These are phyloP conservation scores for Saposhnikovia divaricata DNA, from an alignment of 129 eudicot species.

Conservation along the genomic window DNA sequence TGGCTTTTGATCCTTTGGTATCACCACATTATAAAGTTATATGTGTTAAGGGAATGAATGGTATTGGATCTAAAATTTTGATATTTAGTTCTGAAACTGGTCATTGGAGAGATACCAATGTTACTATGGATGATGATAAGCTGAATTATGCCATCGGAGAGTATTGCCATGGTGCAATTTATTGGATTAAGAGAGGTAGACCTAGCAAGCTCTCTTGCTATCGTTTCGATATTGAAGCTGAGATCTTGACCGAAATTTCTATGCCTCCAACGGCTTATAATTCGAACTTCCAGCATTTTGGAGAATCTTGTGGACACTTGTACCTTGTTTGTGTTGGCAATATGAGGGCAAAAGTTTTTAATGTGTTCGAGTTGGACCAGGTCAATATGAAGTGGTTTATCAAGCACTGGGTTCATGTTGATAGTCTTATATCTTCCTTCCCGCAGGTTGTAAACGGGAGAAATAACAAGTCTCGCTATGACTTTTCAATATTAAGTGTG, in stretches of 20 bases:
- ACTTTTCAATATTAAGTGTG: too few relatives aligned
- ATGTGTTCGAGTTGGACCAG: constrained; percentile 9
- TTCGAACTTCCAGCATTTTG: not conserved
- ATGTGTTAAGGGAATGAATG: too few relatives aligned
- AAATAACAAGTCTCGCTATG: too few relatives aligned
- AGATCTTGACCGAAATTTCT: not conserved
- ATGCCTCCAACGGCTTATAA: not conserved
- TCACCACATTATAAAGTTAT: too few relatives aligned
- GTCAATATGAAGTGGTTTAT: not conserved
- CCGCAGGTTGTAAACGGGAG: too few relatives aligned
- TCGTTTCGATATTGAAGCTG: constrained; percentile 4
- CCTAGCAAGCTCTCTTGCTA: not conserved
- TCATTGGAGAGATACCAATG: not conserved
- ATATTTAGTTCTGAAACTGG: not conserved
- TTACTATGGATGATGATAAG: not conserved
- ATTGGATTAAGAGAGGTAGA: constrained; percentile 14
- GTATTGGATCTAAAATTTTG: not conserved
- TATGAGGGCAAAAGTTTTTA: not conserved
- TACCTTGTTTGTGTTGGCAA: constrained; percentile 10
- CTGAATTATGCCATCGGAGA: constrained; percentile 6
- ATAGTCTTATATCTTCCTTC: too few relatives aligned
- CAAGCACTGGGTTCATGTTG: too few relatives aligned
- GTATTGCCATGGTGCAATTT: constrained; percentile 19
- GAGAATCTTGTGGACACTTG: constrained; percentile 4
- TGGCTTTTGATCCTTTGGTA: not conserved